Evolutionary conservation across 306 rosid genomes (phyloP).

Genomic region (Canavalia gladiata): DNA sequence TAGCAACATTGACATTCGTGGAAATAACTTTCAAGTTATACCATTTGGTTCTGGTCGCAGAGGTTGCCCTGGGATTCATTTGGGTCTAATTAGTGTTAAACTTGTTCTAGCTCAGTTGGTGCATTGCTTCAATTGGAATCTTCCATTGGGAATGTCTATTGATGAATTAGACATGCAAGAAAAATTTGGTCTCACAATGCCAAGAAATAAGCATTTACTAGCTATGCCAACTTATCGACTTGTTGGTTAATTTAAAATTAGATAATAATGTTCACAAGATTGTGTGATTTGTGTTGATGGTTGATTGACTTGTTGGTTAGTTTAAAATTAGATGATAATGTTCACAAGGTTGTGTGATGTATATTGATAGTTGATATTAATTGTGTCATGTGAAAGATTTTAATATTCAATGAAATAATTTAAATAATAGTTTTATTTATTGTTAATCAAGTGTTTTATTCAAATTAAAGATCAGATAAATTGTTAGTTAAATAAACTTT

Average conservation of each 20-base stretch:
- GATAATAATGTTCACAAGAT: no score
- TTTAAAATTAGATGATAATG: no score
- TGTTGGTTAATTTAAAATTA: background rate
- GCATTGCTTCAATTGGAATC: conserved; percentile 53
- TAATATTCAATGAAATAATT: no score
- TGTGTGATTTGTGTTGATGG: no score
- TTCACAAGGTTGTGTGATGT: no score
- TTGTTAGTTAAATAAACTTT: no score
- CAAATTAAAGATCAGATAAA: no score
- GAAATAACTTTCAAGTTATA: conserved; percentile 36
- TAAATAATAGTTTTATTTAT: no score
- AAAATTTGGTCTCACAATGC: conserved; percentile 38
- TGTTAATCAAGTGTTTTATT: no score
- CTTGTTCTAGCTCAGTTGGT: conserved; percentile 47
- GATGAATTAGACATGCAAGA: conserved; percentile 41
- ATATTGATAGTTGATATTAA: no score
- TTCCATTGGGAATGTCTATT: background rate
- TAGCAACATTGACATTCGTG: conserved; percentile 12
- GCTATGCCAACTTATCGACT: conserved; percentile 47
- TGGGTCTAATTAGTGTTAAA: conserved; percentile 38
- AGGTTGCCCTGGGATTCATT: conserved; percentile 50
- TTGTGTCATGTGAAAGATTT: no score
- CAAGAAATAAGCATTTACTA: conserved; percentile 36
- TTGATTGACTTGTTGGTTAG: no score
- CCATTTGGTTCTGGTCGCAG: conserved; percentile 57